Conservation (phyloP, 2,329 filamentous ascomycete genomes). For the Penicillium brevicompactum region DNA sequence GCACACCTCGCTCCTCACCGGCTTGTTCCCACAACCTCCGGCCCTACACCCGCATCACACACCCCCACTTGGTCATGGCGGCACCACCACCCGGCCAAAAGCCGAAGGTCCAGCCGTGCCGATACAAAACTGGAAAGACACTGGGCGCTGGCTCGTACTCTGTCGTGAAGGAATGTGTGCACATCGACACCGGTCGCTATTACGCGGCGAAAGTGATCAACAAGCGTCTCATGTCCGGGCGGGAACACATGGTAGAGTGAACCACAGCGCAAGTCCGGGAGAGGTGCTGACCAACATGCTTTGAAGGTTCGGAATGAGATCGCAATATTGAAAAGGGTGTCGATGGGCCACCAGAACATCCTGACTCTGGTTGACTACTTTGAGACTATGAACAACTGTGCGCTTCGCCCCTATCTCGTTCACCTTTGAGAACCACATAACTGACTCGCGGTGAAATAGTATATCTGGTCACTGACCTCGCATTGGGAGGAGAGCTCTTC, state of each 20-base stretch:
- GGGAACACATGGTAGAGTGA: constrained; percentile 88
- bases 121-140: constrained; percentile 98
- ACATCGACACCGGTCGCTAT: constrained; percentile 95
- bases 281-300: constrained; percentile 12
- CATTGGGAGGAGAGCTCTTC: constrained; percentile 93
- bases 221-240: constrained; percentile 94
- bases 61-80: constrained; percentile 28
- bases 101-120: constrained; percentile 85
- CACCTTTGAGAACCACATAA: neutral
- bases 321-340: constrained; percentile 94
- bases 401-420: constrained; percentile 24
- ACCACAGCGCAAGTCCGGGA: neutral
- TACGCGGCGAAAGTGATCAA: constrained; percentile 99
- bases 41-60: neutral
- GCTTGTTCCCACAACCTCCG: neutral
- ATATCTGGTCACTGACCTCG: constrained; percentile 95
- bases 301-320: constrained; percentile 92
- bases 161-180: constrained; percentile 97
- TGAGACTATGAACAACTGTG: constrained; percentile 97
- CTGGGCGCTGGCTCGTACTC: constrained; percentile 96
- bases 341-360: constrained; percentile 98
- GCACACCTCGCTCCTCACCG: neutral
- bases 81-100: constrained; percentile 34
- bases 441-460: constrained; percentile 51
- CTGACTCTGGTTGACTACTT: constrained; percentile 98